These are phyloP conservation scores for Ruellia speciosa DNA, from an alignment of 305 asterid genomes.

Conservation along the genomic window DNA sequence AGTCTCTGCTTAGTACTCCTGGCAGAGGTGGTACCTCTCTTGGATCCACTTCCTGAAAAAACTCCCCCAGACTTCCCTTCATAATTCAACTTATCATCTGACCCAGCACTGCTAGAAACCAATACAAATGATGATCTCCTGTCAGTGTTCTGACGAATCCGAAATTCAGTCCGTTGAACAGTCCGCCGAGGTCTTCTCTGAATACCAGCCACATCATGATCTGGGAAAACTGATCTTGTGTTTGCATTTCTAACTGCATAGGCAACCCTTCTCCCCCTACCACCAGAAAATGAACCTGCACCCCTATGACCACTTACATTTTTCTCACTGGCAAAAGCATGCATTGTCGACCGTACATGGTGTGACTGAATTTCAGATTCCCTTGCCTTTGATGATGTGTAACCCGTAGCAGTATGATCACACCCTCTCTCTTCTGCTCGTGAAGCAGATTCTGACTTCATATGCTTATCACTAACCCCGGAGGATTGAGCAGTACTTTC, in stretches of 20 bases:
- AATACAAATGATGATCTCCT: constrained; percentile 38
- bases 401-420: constrained; percentile 31
- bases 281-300: constrained; percentile 41
- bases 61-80: constrained; percentile 37
- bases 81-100: constrained; percentile 40
- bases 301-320: constrained; percentile 37
- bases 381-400: constrained; percentile 33
- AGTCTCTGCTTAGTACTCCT: constrained; percentile 41
- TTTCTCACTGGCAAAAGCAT: constrained; percentile 37
- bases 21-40: constrained; percentile 52
- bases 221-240: constrained; percentile 35
- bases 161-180: constrained; percentile 69
- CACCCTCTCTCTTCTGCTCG: constrained; percentile 40
- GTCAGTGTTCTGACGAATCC: constrained; percentile 67
- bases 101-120: constrained; percentile 28
- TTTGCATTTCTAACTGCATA: constrained; percentile 62
- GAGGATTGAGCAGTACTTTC: constrained; percentile 22
- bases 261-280: constrained; percentile 59
- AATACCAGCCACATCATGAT: constrained; percentile 46
- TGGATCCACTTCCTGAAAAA: constrained; percentile 65
- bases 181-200: constrained; percentile 67
- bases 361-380: constrained; percentile 37
- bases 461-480: constrained; percentile 28
- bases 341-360: constrained; percentile 29
- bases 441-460: constrained; percentile 29